Conservation (phyloP, 306 rosid species). For the Prunus campanulata region DNA sequence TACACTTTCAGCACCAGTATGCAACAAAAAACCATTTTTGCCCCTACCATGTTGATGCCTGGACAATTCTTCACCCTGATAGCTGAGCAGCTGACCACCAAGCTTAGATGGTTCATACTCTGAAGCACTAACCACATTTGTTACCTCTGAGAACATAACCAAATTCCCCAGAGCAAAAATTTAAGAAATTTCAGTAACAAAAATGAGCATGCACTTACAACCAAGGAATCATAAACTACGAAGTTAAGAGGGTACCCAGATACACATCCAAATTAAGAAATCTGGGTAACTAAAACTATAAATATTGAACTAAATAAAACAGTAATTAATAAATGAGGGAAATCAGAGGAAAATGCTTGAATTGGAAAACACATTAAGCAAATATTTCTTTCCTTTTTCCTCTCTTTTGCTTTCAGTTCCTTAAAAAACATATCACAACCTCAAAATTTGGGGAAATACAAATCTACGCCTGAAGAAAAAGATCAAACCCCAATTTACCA, state of each 20-base stretch:
- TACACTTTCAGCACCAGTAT: conserved; percentile 42
- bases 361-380: neutral
- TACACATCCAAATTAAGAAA: neutral
- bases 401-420: neutral
- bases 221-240: neutral
- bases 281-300: neutral
- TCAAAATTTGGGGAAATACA: neutral
- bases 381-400: neutral
- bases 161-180: conserved; percentile 24
- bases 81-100: conserved; percentile 35
- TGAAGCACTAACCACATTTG: conserved; percentile 33
- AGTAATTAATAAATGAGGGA: neutral
- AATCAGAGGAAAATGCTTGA: neutral
- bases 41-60: conserved; percentile 32
- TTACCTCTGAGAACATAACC: conserved; percentile 46
- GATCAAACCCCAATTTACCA: neutral
- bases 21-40: conserved; percentile 38
- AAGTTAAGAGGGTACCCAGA: neutral
- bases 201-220: neutral
- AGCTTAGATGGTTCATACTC: conserved; percentile 45
- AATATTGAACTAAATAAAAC: neutral
- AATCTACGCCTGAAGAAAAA: neutral
- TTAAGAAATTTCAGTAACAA: neutral
- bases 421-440: neutral
- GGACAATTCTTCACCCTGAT: conserved; percentile 38